A percentile compares a stretch with the other conserved stretches of the same genome.
These are phyloP conservation scores for Hyaloperonospora brassicae DNA, from an alignment of 352 stramenopile species.

Conservation along the genomic window DNA sequence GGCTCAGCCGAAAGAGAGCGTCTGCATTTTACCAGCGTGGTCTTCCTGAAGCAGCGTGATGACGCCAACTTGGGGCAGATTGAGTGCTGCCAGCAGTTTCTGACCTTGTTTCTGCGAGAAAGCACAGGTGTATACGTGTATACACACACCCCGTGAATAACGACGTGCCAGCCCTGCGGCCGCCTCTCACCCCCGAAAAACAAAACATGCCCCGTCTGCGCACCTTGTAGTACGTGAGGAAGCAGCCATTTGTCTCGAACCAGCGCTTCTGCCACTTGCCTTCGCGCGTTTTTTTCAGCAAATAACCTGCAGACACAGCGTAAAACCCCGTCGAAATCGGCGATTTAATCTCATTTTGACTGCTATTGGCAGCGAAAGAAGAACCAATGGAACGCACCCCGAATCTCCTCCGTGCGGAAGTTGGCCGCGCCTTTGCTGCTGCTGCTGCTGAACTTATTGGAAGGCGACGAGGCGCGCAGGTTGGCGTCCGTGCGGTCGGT, in stretches of 20 bases:
- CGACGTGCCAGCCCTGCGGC: too few relatives aligned
- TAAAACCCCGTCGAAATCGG: not conserved
- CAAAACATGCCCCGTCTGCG: not conserved
- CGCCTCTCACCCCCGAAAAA: too few relatives aligned
- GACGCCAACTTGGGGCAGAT: constrained; percentile 87
- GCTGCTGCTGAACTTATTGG: constrained; percentile 36
- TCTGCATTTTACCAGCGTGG: constrained; percentile 33
- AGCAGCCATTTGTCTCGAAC: constrained; percentile 98
- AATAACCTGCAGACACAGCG: constrained; percentile 49
- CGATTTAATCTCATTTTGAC: constrained; percentile 4
- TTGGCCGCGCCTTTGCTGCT: constrained; percentile 51
- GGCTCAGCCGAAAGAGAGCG: not conserved
- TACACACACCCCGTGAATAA: too few relatives aligned
- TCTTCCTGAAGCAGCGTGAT: constrained; percentile 72
- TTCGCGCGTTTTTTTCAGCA: constrained; percentile 91
- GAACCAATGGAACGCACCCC: constrained; percentile 21
- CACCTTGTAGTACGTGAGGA: constrained; percentile 98
- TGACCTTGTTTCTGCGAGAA: constrained; percentile 75
- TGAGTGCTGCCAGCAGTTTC: constrained; percentile 91
- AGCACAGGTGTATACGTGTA: not conserved
- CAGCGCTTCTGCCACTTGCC: constrained; percentile 96
- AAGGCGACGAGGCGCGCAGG: constrained; percentile 37
- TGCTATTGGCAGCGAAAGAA: not conserved
- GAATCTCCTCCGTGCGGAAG: constrained; percentile 68
- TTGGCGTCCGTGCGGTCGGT: constrained; percentile 30